These are phyloP conservation scores for Phytophthora capsici DNA, from an alignment of 352 stramenopile genomes.

Conservation along the genomic window DNA sequence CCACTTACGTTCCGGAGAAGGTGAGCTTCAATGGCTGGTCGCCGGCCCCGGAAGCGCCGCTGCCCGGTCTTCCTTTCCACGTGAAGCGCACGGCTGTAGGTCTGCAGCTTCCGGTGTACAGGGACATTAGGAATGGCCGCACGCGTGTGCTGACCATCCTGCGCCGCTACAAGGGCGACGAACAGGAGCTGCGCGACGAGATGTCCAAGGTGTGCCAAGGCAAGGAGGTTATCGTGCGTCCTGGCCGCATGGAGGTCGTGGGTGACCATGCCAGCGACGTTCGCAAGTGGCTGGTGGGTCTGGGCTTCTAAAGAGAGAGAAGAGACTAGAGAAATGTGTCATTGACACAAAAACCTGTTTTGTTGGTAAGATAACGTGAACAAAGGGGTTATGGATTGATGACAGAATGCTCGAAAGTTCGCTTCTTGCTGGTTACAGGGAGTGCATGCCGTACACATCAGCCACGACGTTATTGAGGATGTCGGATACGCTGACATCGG, in stretches of 20 bases:
- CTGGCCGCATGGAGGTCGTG: slow-evolving; percentile 79
- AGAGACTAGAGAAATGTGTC: slow-evolving; percentile 25
- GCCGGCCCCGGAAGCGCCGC: slow-evolving; percentile 66
- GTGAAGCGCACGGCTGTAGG: slow-evolving; percentile 85
- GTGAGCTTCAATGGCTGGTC: slow-evolving; percentile 92
- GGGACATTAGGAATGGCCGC: slow-evolving; percentile 85
- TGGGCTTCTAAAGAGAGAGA: slow-evolving; percentile 71
- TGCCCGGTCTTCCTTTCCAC: slow-evolving; percentile 71
- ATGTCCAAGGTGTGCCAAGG: slow-evolving; percentile 88
- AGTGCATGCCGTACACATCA: slow-evolving; percentile 86
- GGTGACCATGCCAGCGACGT: slow-evolving; percentile 74
- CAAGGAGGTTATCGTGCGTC: slow-evolving; percentile 72
- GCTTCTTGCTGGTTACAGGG: slow-evolving; percentile 45
- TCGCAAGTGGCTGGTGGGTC: slow-evolving; percentile 85
- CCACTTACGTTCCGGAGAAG: slow-evolving; percentile 79
- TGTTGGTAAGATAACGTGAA: slow-evolving; percentile 17
- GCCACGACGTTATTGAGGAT: slow-evolving; percentile 85
- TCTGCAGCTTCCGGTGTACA: slow-evolving; percentile 87
- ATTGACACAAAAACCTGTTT: slow-evolving; percentile 3
- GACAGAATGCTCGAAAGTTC: slow-evolving; percentile 2
- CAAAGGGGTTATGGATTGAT: slow-evolving; percentile 7
- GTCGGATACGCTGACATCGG: slow-evolving; percentile 77
- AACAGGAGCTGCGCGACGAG: slow-evolving; percentile 75
- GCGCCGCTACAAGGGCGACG: slow-evolving; percentile 81
- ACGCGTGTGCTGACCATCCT: slow-evolving; percentile 89